Conservation (phyloP, 2,329 filamentous ascomycete species). For the Fusarium sp. region DNA sequence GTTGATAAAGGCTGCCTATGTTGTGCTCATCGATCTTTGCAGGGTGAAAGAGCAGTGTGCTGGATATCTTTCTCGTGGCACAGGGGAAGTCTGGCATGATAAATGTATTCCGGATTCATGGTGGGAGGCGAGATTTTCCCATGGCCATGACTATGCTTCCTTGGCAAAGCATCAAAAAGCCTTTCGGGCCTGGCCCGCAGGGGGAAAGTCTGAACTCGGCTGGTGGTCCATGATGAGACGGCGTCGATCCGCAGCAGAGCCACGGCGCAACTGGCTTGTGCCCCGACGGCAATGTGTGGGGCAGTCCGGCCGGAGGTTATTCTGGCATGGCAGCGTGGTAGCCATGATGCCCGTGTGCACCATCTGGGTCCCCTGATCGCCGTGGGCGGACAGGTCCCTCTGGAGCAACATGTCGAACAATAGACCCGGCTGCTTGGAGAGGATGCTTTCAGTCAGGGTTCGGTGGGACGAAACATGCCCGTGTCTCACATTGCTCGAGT, state of each 20-base stretch:
- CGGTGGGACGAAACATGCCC: background rate
- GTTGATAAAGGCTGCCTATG: background rate
- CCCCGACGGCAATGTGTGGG: conserved; percentile 9
- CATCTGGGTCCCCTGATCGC: conserved; percentile 18
- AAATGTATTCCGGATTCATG: conserved; percentile 16
- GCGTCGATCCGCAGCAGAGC: conserved; percentile 8
- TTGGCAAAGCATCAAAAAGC: conserved; percentile 13
- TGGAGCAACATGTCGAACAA: conserved; percentile 5
- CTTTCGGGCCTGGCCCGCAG: conserved; percentile 17
- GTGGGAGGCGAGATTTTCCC: background rate
- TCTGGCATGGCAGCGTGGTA: conserved; percentile 3
- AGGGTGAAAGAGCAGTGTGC: background rate
- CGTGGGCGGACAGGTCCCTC: conserved; percentile 6
- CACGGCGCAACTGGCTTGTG: conserved; percentile 15
- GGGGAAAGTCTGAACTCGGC: conserved; percentile 27
- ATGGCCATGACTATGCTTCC: conserved; percentile 7
- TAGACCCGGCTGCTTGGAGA: conserved; percentile 8
- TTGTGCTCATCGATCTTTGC: background rate
- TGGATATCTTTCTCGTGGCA: background rate
- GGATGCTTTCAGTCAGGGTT: conserved; percentile 16
- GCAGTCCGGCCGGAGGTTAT: conserved; percentile 27
- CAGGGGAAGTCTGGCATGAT: conserved; percentile 13
- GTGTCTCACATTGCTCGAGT: background rate
- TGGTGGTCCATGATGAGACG: conserved; percentile 8
- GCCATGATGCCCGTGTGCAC: background rate